Base-by-base conservation (phyloP, 208 protist species). In the Leishmania guyanensis region DNA sequence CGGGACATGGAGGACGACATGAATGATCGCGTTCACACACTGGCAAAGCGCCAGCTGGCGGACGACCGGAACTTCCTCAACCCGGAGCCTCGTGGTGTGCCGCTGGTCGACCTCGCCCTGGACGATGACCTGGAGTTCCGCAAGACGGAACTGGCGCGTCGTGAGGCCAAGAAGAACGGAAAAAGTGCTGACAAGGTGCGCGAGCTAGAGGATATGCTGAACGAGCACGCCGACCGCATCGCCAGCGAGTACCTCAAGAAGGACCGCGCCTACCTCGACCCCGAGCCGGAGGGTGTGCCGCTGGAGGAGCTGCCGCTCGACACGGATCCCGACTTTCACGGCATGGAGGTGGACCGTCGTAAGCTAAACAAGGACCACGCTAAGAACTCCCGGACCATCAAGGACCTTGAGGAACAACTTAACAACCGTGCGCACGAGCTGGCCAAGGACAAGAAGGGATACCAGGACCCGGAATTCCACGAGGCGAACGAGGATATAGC, bases 391-490 rank as follows among this genome's bases (percentile, higher is more conserved):
- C 73, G 53, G 77, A 79, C 81, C 16, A 65, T 85, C 50, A 69
- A 58, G 46, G 60, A 62, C 51, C 62, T 92, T 14, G 84, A 88
- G 72, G 86, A 88, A 29, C 79, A 85, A 53, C 78, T 90, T 66
- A 88, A 82, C 77, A 81, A 90, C 17, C 89, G 92, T 20, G 91
- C 85, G 60, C 87, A 86, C 39, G 86, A 89, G 73, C 77, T 97
- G 58, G 94, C 94, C 16, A 70, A 81, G 58, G 84, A 90, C 0
- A 88, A 91, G 79, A 90, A 90, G 84, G 94, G 92, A 58, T 96
- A 92, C 83, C 91, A 96, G 73, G 92, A 96, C 83, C 79, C 83
- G 22, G 88, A 90, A 36, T 96, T 97, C 81, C 88, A 95, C 82
- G 85, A 87, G n/a, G 83, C 87, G 22, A 95, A 95, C 85, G 82